Evolutionary conservation across 192 early-diverging fungal species (phyloP).

Genomic region (Chytriomyces sp.): DNA sequence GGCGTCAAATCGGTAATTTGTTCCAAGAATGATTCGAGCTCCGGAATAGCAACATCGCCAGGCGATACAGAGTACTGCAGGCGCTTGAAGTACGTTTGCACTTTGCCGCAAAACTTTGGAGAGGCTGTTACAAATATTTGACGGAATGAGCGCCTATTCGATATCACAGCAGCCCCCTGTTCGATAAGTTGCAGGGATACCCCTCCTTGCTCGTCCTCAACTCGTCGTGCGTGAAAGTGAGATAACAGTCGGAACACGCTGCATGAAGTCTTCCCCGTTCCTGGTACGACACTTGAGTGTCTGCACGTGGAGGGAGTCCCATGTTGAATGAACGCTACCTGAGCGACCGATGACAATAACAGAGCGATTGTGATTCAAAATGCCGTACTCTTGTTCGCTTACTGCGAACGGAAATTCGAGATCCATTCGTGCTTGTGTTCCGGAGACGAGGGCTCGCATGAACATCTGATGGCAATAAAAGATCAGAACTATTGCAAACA

Average conservation of each 20-base stretch:
- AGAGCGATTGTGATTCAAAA: conserved; percentile 16
- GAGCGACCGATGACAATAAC: conserved; percentile 30
- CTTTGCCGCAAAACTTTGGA: conserved; percentile 34
- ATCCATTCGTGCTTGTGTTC: conserved; percentile 2
- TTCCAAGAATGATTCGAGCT: not conserved
- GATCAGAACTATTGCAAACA: too few species aligned
- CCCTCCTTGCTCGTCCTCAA: not conserved
- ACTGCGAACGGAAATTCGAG: conserved; percentile 36
- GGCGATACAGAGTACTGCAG: conserved; percentile 5
- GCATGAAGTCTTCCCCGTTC: conserved; percentile 35
- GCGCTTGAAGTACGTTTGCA: conserved; percentile 20
- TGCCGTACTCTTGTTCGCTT: conserved; percentile 28
- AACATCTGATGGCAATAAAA: too few species aligned
- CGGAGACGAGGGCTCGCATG: conserved; percentile 1
- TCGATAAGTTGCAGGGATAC: too few species aligned
- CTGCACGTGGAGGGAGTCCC: not conserved
- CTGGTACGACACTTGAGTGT: not conserved
- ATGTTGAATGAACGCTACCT: not conserved
- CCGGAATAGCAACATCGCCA: not conserved
- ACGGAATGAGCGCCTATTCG: conserved; percentile 4
- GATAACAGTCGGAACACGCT: conserved; percentile 32
- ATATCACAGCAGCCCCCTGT: too few species aligned
- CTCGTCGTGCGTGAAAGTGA: not conserved
- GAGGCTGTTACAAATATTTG: conserved; percentile 39
- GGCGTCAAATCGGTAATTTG: not conserved